Percentiles rank a stretch among this genome's conserved stretches.
Evolutionary conservation across 495 filamentous ascomycete species (phyloP).

Genomic region (Aspergillus kassunensis): DNA sequence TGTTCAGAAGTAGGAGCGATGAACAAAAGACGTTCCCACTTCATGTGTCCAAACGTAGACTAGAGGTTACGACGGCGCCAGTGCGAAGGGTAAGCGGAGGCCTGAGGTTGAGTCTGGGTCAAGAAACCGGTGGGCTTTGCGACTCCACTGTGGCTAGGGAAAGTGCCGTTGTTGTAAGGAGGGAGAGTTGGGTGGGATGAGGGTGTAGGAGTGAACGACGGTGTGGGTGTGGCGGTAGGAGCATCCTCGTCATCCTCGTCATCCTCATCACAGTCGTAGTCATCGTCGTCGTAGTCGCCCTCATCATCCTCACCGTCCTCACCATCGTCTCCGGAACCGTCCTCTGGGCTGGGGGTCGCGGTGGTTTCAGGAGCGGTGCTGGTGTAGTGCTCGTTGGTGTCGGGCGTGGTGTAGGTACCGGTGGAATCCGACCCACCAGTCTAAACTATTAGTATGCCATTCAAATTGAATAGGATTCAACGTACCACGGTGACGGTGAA

Average conservation of each 20-base stretch:
- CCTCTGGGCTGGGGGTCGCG: conserved; percentile 8
- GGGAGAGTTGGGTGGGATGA: conserved; percentile 23
- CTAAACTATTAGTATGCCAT: conserved; percentile 7
- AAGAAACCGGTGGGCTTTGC: conserved; percentile 27
- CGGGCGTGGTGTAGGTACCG: conserved; percentile 9
- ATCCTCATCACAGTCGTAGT: background rate
- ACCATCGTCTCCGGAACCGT: background rate
- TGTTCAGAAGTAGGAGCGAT: conserved; percentile 20
- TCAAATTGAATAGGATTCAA: background rate
- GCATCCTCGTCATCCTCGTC: conserved; percentile 5
- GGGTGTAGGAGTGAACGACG: conserved; percentile 16
- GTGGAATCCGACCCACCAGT: conserved; percentile 16
- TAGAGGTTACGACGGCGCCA: conserved; percentile 26
- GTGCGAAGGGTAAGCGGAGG: conserved; percentile 20
- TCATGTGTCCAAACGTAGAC: no score
- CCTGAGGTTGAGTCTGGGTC: no score
- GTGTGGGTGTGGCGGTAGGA: background rate
- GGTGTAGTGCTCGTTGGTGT: conserved; percentile 15
- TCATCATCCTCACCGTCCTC: conserved; percentile 5
- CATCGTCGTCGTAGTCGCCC: conserved; percentile 3
- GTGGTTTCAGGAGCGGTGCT: background rate
- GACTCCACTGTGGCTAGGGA: conserved; percentile 26
- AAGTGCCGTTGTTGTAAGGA: conserved; percentile 38
- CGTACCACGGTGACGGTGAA: conserved; percentile 43
- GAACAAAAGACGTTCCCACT: no score